phyloP scores from a whole-genome alignment of 768 basidiomycete species.

The Crepidotus variabilis region DNA sequence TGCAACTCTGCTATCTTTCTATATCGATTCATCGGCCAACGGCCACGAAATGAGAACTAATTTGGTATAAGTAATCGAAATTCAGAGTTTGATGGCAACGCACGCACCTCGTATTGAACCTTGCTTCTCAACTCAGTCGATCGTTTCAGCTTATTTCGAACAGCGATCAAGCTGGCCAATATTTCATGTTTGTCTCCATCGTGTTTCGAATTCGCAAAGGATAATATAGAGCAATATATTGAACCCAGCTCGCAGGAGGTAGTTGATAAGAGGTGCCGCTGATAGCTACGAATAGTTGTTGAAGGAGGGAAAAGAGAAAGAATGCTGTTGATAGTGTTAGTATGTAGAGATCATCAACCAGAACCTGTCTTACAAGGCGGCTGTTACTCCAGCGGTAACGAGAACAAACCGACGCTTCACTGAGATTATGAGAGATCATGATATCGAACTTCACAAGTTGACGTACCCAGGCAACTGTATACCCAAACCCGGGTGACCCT shows the following conservation, averaged over 20 bases:
- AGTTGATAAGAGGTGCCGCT: slow-evolving; percentile 66
- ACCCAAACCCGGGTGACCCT: slow-evolving; percentile 55
- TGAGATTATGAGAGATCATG: neutral
- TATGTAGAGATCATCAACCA: neutral
- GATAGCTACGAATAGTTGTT: slow-evolving; percentile 69
- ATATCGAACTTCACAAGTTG: neutral
- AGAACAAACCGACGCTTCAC: slow-evolving; percentile 61
- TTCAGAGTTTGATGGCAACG: neutral
- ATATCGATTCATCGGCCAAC: slow-evolving; percentile 81
- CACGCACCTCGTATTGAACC: slow-evolving; percentile 60
- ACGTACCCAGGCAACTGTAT: slow-evolving; percentile 68
- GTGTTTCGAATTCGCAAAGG: slow-evolving; percentile 57
- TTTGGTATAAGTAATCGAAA: neutral
- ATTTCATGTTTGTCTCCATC: slow-evolving; percentile 52
- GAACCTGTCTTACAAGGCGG: slow-evolving; percentile 56
- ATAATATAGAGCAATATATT: slow-evolving; percentile 74
- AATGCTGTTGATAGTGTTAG: slow-evolving; percentile 34
- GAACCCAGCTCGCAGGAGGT: slow-evolving; percentile 64
- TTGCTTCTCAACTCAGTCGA: slow-evolving; percentile 54
- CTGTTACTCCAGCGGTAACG: slow-evolving; percentile 67
- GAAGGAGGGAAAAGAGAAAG: slow-evolving; percentile 73
- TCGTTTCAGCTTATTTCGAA: slow-evolving; percentile 69
- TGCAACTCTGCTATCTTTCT: slow-evolving; percentile 65
- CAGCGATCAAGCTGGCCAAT: slow-evolving; percentile 63
- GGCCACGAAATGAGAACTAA: slow-evolving; percentile 72